A percentile compares a stretch with the other conserved stretches of the same genome.
These are phyloP conservation scores for Schoenoplectus tabernaemontani DNA, from an alignment of 202 grass and related monocot species.

Conservation along the genomic window DNA sequence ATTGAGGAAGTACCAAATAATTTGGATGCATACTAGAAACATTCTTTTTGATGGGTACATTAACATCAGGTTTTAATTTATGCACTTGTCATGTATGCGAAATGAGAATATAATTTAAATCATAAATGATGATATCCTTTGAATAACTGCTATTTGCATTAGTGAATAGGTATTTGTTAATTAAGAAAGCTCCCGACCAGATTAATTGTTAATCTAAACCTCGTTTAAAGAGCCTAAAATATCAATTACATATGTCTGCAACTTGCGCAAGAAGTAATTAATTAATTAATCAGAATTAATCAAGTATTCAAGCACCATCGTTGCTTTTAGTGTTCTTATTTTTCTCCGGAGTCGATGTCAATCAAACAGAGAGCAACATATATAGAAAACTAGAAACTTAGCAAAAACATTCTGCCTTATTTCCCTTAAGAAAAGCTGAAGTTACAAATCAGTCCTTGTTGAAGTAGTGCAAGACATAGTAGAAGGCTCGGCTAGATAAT, in stretches of 20 bases:
- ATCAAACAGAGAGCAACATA: not conserved
- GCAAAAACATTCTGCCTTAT: not conserved
- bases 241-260: not conserved
- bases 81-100: not conserved
- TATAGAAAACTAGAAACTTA: too few relatives aligned
- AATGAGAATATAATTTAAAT: not conserved
- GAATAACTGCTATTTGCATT: not conserved
- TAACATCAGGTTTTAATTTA: too few relatives aligned
- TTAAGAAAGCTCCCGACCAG: not conserved
- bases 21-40: too few relatives aligned
- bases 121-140: not conserved
- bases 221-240: not conserved
- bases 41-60: too few relatives aligned
- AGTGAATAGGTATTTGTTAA: not conserved
- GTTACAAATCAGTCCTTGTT: not conserved
- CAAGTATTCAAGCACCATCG: not conserved
- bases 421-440: not conserved
- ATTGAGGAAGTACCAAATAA: too few relatives aligned
- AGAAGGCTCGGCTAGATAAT: not conserved
- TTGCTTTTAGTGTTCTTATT: slow-evolving; percentile 6
- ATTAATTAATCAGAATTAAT: not conserved
- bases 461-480: not conserved
- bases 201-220: not conserved
- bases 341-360: not conserved
- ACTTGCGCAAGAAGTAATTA: not conserved